Percentiles rank a stretch among this genome's conserved stretches.
These are phyloP conservation scores for Golubevia pallescens DNA, from an alignment of 1,284 basidiomycete species.

Conservation along the genomic window DNA sequence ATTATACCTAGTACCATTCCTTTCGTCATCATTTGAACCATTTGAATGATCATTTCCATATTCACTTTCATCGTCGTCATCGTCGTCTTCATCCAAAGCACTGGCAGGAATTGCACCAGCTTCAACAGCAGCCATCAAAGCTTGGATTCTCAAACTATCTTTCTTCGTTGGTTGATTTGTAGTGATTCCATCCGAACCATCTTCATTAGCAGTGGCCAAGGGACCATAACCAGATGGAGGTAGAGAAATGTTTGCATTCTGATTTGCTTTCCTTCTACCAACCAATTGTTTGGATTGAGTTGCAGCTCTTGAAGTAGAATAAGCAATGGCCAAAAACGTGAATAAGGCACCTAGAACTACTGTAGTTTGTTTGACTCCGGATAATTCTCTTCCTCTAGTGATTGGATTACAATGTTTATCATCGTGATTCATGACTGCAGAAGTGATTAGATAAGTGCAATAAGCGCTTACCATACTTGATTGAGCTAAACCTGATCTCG, in stretches of 20 bases:
- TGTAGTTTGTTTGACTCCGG: conserved; percentile 79
- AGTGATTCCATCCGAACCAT: conserved; percentile 63
- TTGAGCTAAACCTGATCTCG: conserved; percentile 91
- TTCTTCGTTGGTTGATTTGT: conserved; percentile 84
- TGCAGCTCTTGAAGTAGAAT: conserved; percentile 92
- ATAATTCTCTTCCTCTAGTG: conserved; percentile 69
- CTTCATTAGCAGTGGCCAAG: conserved; percentile 72
- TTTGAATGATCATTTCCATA: conserved; percentile 71
- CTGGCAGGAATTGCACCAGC: conserved; percentile 93
- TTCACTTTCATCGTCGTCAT: conserved; percentile 73
- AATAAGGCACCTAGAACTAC: conserved; percentile 90
- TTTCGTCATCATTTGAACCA: conserved; percentile 83
- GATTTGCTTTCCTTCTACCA: conserved; percentile 71
- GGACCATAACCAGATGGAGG: conserved; percentile 65
- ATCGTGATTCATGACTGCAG: conserved; percentile 90
- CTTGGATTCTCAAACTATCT: conserved; percentile 90
- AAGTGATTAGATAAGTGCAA: conserved; percentile 93
- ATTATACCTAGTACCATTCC: conserved; percentile 95
- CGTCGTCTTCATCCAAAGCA: conserved; percentile 78
- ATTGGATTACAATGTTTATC: conserved; percentile 88
- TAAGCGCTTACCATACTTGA: conserved; percentile 95
- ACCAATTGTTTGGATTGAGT: conserved; percentile 90
- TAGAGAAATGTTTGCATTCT: conserved; percentile 64
- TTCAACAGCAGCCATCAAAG: conserved; percentile 90
- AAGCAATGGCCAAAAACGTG: conserved; percentile 97